Evolutionary conservation across 2,329 filamentous ascomycete species (phyloP).

Genomic region (Ophiobolus disseminans): DNA sequence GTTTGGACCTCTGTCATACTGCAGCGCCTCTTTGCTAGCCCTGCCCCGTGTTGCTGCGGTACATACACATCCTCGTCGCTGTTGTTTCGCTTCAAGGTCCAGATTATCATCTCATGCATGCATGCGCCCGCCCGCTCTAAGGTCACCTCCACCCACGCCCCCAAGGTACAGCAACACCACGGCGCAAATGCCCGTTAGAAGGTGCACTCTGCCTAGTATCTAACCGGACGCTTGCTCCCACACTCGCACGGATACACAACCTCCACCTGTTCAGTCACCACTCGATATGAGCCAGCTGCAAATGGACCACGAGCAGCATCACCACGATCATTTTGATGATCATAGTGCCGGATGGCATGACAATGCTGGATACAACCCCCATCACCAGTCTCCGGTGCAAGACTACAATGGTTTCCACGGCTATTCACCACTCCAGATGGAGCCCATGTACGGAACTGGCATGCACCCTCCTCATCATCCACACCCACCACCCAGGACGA

Average conservation of each 20-base stretch:
- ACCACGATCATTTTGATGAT: constrained; percentile 46
- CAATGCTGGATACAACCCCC: constrained; percentile 37
- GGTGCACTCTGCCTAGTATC: constrained; percentile 31
- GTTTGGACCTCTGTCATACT: constrained; percentile 31
- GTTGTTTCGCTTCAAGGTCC: constrained; percentile 46
- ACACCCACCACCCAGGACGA: constrained; percentile 40
- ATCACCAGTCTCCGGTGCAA: constrained; percentile 50
- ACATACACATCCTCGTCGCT: constrained; percentile 31
- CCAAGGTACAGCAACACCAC: constrained; percentile 37
- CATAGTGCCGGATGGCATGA: constrained; percentile 43
- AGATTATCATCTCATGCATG: constrained; percentile 47
- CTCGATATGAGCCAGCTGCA: constrained; percentile 51
- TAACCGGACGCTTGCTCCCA: constrained; percentile 37
- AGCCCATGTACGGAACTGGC: constrained; percentile 46
- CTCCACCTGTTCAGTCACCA: constrained; percentile 21
- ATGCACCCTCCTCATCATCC: constrained; percentile 49
- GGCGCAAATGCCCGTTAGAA: constrained; percentile 43
- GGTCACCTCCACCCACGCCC: constrained; percentile 39
- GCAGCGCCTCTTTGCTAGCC: constrained; percentile 39
- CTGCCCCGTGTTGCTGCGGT: constrained; percentile 30
- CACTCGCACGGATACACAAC: constrained; percentile 31
- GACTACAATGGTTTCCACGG: constrained; percentile 49
- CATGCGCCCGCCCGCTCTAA: constrained; percentile 45
- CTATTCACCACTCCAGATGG: constrained; percentile 50
- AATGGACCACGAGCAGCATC: constrained; percentile 52